Evolutionary conservation across 2,329 filamentous ascomycete species (phyloP).

Genomic region (Epichloe elymi): DNA sequence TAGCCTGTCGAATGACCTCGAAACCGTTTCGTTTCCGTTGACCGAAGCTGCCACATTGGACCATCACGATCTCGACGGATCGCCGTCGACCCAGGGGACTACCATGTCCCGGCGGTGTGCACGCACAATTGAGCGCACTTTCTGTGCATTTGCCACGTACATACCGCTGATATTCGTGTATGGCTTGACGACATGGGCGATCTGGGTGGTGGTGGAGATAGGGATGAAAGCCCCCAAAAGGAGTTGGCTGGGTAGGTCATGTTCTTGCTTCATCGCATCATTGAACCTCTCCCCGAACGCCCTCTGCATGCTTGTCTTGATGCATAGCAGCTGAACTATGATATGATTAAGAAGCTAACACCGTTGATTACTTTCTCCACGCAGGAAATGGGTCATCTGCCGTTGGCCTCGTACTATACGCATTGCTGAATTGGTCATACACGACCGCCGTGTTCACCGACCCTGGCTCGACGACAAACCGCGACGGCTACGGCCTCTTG

Average conservation of each 20-base stretch:
- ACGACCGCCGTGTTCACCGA: conserved; percentile 86
- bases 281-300: no score
- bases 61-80: conserved; percentile 6
- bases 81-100: conserved; percentile 6
- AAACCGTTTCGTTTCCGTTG: neutral
- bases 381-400: conserved; percentile 43
- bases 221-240: conserved; percentile 41
- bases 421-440: conserved; percentile 77
- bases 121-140: conserved; percentile 64
- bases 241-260: conserved; percentile 39
- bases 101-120: conserved; percentile 49
- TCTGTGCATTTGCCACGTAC: conserved; percentile 66
- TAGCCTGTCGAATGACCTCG: neutral
- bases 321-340: no score
- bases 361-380: neutral
- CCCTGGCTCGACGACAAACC: conserved; percentile 58
- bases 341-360: neutral
- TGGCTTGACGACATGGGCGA: conserved; percentile 79
- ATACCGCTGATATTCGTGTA: conserved; percentile 88
- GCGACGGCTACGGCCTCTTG: conserved; percentile 63
- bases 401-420: conserved; percentile 58
- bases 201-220: conserved; percentile 72
- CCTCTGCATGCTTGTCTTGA: neutral
- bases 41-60: conserved; percentile 7
- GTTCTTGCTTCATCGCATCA: neutral